Evolutionary conservation across 2,329 filamentous ascomycete genomes (phyloP).

Genomic region (Macrophomina phaseolina): DNA sequence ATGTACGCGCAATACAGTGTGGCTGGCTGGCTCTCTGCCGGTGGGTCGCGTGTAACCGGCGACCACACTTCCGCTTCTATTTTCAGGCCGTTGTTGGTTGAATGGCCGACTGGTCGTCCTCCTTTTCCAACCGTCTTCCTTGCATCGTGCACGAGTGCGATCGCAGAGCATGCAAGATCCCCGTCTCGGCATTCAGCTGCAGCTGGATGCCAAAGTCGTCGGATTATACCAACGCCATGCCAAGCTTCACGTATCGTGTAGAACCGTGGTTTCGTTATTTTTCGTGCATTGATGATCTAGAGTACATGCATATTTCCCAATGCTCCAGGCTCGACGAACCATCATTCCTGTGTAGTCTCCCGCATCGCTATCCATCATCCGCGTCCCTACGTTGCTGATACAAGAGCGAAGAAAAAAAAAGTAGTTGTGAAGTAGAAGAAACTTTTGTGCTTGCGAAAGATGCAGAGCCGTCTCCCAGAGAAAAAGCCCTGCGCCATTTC

Average conservation of each 20-base stretch:
- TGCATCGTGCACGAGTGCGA: constrained; percentile 15
- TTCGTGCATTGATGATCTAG: constrained; percentile 20
- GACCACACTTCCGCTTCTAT: constrained; percentile 21
- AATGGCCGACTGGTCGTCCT: background rate
- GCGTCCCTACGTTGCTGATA: constrained; percentile 22
- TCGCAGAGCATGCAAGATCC: constrained; percentile 22
- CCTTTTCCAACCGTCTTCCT: constrained; percentile 5
- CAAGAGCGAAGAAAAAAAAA: constrained; percentile 3
- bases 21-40: constrained; percentile 9
- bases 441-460: background rate
- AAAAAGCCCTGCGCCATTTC: constrained; percentile 4
- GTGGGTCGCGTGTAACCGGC: constrained; percentile 15
- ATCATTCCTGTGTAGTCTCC: constrained; percentile 10
- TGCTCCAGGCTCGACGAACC: constrained; percentile 8
- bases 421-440: background rate
- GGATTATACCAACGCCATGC: background rate
- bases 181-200: constrained; percentile 9
- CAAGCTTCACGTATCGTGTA: background rate
- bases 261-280: constrained; percentile 3
- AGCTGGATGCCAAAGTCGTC: background rate
- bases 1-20: constrained; percentile 25
- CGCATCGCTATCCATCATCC: constrained; percentile 22
- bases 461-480: constrained; percentile 22
- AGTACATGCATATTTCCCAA: constrained; percentile 21
- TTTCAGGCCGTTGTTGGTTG: constrained; percentile 12